Percentiles rank a stretch among this genome's conserved stretches.
phyloP scores from a whole-genome alignment of 202 grass and related monocot species.

The Brachypodium distachyon region DNA sequence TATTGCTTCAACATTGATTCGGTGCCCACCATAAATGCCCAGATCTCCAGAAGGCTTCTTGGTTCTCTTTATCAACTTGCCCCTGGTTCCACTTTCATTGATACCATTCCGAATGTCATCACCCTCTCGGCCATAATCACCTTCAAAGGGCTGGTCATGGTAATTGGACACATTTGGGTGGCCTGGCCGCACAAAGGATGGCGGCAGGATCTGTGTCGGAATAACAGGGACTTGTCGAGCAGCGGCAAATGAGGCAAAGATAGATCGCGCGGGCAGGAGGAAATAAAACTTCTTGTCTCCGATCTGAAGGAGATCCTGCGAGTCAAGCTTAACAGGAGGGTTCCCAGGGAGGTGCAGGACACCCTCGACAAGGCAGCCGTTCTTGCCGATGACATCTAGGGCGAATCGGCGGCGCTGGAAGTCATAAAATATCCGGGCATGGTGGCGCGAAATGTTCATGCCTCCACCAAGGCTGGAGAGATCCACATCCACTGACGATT shows the following conservation, averaged over 20 bases:
- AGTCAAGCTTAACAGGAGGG: constrained; percentile 61
- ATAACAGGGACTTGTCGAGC: constrained; percentile 34
- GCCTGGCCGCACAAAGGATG: constrained; percentile 24
- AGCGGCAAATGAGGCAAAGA: constrained; percentile 40
- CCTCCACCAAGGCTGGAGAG: constrained; percentile 54
- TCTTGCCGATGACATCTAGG: constrained; percentile 81
- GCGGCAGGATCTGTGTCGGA: constrained; percentile 22
- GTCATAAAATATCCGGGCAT: constrained; percentile 80
- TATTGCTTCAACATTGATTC: constrained; percentile 42
- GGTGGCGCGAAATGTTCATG: constrained; percentile 69
- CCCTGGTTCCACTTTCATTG: constrained; percentile 20
- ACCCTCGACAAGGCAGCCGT: constrained; percentile 64
- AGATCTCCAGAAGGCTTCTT: constrained; percentile 33
- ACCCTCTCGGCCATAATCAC: constrained; percentile 26
- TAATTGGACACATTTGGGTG: constrained; percentile 25
- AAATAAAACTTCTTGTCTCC: constrained; percentile 93
- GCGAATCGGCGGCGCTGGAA: constrained; percentile 69
- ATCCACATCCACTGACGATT: constrained; percentile 73
- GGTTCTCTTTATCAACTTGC: constrained; percentile 46
- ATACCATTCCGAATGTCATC: constrained; percentile 45
- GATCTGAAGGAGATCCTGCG: constrained; percentile 89
- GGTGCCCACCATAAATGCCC: constrained; percentile 40
- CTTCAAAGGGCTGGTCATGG: constrained; percentile 20
- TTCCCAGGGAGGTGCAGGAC: constrained; percentile 58
- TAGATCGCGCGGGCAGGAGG: constrained; percentile 62